Percentiles rank a stretch among this genome's conserved stretches.
Conservation (phyloP, 306 rosid species). For the cucumber (Cucumis sativus) region Cucumber_9930_V3 NC_026659.2:27150001-27150500, state of each 20-base stretch:
- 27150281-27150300: background rate
- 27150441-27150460: slow-evolving; percentile 48
- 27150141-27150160: background rate
- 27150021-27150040: too few species aligned
- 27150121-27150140: too few species aligned
- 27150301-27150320: background rate
- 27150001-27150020: too few species aligned
- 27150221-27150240: background rate
- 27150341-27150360: too few species aligned
- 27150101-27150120: too few species aligned
- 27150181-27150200: background rate
- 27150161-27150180: background rate
- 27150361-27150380: too few species aligned
- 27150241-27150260: background rate
- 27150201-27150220: background rate
- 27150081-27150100: too few species aligned
- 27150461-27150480: slow-evolving; percentile 79
- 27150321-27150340: too few species aligned
- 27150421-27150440: slow-evolving; percentile 78
- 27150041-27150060: too few species aligned
- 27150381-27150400: background rate
- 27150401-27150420: slow-evolving; percentile 25
- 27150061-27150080: too few species aligned
- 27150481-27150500: slow-evolving; percentile 81
- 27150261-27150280: background rate